Evolutionary conservation across 2,329 filamentous ascomycete genomes (phyloP).

Genomic region (Talaromyces sp.): DNA sequence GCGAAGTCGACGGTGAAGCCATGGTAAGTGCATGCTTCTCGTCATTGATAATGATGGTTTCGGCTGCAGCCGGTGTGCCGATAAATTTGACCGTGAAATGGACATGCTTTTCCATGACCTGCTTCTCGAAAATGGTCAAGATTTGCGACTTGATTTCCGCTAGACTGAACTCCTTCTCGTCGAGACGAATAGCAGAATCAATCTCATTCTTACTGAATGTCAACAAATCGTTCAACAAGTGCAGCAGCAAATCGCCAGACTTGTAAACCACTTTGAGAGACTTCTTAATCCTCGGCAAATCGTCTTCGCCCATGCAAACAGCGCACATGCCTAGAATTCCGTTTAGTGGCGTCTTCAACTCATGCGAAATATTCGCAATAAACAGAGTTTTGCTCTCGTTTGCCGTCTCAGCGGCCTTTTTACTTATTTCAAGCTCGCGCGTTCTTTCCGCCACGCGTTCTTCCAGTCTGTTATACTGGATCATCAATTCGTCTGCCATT

Average conservation of each 20-base stretch:
- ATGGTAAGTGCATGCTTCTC: slow-evolving; percentile 17
- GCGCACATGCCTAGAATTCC: slow-evolving; percentile 90
- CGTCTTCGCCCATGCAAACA: slow-evolving; percentile 88
- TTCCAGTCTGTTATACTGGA: slow-evolving; percentile 81
- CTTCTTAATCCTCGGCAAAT: slow-evolving; percentile 71
- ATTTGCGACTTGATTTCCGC: slow-evolving; percentile 82
- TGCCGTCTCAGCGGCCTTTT: slow-evolving; percentile 87
- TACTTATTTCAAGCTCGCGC: slow-evolving; percentile 79
- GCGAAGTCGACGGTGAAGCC: slow-evolving; percentile 31
- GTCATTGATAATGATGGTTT: slow-evolving; percentile 16
- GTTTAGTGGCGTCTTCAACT: slow-evolving; percentile 87
- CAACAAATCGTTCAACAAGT: slow-evolving; percentile 81
- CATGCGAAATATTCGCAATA: slow-evolving; percentile 83
- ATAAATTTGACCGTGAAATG: slow-evolving; percentile 69
- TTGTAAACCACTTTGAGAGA: slow-evolving; percentile 87
- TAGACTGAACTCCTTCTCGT: slow-evolving; percentile 80
- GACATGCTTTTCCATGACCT: slow-evolving; percentile 76
- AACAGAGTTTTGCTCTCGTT: slow-evolving; percentile 96
- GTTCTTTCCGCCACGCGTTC: slow-evolving; percentile 81
- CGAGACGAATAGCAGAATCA: slow-evolving; percentile 74
- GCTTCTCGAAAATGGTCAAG: slow-evolving; percentile 82
- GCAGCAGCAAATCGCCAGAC: slow-evolving; percentile 76
- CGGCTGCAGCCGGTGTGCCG: slow-evolving; percentile 44
- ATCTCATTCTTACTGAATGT: slow-evolving; percentile 96
- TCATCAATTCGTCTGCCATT: slow-evolving; percentile 85